phyloP scores from a whole-genome alignment of 1,284 basidiomycete genomes.

The Neolentinus lepideus region DNA sequence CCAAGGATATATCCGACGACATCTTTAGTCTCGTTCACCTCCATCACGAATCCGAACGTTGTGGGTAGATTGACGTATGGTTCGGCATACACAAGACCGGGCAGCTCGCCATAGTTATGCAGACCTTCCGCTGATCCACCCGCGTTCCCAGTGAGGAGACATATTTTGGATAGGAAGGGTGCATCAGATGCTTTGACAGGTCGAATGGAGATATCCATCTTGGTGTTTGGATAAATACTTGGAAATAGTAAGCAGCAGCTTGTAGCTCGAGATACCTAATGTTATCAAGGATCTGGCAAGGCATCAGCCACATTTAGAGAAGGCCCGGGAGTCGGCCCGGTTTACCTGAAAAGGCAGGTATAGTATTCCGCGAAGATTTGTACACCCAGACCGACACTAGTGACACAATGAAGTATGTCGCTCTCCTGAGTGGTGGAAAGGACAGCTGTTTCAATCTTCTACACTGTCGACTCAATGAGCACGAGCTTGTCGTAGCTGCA shows the following conservation, averaged over 20 bases:
- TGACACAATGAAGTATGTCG: slow-evolving; percentile 85
- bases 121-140: slow-evolving; percentile 55
- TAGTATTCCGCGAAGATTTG: background rate
- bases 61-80: slow-evolving; percentile 64
- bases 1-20: slow-evolving; percentile 60
- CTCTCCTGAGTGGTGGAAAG: slow-evolving; percentile 94
- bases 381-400: background rate
- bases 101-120: slow-evolving; percentile 56
- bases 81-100: slow-evolving; percentile 62
- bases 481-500: slow-evolving; percentile 85
- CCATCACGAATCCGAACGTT: slow-evolving; percentile 68
- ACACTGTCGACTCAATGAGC: slow-evolving; percentile 84
- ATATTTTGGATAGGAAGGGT: slow-evolving; percentile 55
- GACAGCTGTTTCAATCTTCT: slow-evolving; percentile 96
- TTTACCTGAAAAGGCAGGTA: background rate
- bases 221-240: background rate
- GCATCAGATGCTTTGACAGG: slow-evolving; percentile 47
- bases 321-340: background rate
- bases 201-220: slow-evolving; percentile 31
- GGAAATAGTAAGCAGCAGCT: background rate
- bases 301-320: too few relatives aligned
- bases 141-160: slow-evolving; percentile 65
- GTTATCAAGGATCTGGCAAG: background rate
- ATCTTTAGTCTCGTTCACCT: slow-evolving; percentile 31
- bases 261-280: background rate